Evolutionary conservation across 352 stramenopile genomes (phyloP).

Genomic region (Globisporangium middletonii): DNA sequence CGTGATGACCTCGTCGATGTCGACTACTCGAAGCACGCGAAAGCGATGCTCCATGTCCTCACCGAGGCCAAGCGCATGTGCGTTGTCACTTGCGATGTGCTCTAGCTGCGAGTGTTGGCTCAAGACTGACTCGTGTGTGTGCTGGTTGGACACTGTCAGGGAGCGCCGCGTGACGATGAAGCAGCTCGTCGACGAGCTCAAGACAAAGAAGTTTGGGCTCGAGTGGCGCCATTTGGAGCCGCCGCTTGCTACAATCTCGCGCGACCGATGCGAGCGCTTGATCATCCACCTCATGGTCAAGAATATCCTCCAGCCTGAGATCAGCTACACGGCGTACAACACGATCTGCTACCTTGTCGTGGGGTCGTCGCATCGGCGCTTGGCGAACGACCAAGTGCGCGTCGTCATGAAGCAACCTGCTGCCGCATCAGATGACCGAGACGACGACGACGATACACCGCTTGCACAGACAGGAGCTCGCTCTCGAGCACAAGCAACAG

Average conservation of each 20-base stretch:
- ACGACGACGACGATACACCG: constrained; percentile 9
- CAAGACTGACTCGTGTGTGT: not conserved
- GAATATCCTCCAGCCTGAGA: constrained; percentile 54
- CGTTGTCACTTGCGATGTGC: not conserved
- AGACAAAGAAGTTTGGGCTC: constrained; percentile 40
- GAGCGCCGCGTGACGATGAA: constrained; percentile 63
- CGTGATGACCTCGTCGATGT: constrained; percentile 16
- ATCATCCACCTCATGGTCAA: constrained; percentile 42
- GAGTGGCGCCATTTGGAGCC: constrained; percentile 29
- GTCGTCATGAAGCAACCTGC: constrained; percentile 12
- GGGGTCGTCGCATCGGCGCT: constrained; percentile 28
- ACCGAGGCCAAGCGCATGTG: constrained; percentile 45
- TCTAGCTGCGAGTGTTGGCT: constrained; percentile 1
- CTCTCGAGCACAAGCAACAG: not conserved
- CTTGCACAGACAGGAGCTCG: not conserved
- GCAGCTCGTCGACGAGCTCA: constrained; percentile 64
- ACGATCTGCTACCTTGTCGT: constrained; percentile 67
- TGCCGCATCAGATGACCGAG: not conserved
- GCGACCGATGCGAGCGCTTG: constrained; percentile 38
- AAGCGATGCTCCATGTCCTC: constrained; percentile 41
- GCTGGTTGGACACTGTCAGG: constrained; percentile 14
- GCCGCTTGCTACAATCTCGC: constrained; percentile 26
- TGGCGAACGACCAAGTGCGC: constrained; percentile 11
- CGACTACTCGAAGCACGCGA: constrained; percentile 44
- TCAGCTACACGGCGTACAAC: constrained; percentile 73